Conservation (phyloP, 805 yeast species). For the Starmera dryadoides region DNA sequence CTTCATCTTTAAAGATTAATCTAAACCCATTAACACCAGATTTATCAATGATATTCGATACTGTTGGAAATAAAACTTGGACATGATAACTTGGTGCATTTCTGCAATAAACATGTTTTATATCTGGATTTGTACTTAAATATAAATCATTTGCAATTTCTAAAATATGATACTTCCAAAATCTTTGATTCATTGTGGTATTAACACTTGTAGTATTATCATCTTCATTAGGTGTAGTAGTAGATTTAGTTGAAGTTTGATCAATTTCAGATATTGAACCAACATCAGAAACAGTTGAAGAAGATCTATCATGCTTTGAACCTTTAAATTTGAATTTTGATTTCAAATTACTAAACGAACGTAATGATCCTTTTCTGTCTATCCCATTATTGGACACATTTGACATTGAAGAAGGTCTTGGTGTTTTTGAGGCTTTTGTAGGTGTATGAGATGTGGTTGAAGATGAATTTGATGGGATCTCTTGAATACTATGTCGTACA, state of each 20-base stretch:
- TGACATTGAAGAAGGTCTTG: neutral
- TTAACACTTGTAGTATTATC: neutral
- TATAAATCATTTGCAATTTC: constrained; percentile 48
- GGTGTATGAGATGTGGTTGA: neutral
- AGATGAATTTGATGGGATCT: neutral
- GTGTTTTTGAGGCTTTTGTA: neutral
- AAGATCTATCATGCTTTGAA: neutral
- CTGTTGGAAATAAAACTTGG: constrained; percentile 23
- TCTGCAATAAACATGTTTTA: constrained; percentile 49
- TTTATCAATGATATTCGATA: neutral
- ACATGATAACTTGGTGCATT: constrained; percentile 60
- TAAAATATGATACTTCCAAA: constrained; percentile 51
- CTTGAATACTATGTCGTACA: constrained; percentile 1
- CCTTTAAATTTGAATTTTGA: constrained; percentile 2
- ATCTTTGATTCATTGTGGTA: constrained; percentile 4
- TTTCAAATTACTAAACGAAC: constrained; percentile 6
- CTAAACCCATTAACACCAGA: constrained; percentile 23
- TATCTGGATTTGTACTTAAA: constrained; percentile 61
- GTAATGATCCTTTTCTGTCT: constrained; percentile 4
- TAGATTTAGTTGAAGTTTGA: neutral
- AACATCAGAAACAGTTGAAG: neutral
- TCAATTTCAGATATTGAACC: no score
- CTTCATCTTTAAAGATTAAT: constrained; percentile 19
- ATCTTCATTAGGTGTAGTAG: no score
- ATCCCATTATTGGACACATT: neutral